Conservation (phyloP, 768 basidiomycete genomes). For the Mycena maculata region DNA sequence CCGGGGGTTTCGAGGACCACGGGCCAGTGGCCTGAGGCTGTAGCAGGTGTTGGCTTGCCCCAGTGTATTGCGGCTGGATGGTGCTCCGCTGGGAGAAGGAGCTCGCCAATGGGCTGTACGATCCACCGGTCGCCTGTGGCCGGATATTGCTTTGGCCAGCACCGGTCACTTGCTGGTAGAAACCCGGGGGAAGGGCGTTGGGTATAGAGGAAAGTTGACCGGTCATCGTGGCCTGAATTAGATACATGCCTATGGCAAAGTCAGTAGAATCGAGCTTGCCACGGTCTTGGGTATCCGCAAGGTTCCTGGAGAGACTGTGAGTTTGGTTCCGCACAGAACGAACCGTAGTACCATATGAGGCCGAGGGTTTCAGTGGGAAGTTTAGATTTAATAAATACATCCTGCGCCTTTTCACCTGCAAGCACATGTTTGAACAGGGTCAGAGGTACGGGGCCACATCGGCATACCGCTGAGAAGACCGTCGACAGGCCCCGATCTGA, state of each 20-base stretch:
- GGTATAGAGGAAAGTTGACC: conserved; percentile 79
- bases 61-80: conserved; percentile 74
- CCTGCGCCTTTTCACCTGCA: conserved; percentile 86
- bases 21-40: conserved; percentile 55
- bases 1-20: conserved; percentile 46
- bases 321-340: conserved; percentile 3
- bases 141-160: conserved; percentile 49
- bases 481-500: conserved; percentile 73
- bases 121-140: conserved; percentile 71
- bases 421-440: neutral
- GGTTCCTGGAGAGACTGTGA: conserved; percentile 66
- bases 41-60: conserved; percentile 62
- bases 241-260: conserved; percentile 96
- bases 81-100: conserved; percentile 55
- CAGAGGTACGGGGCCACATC: neutral
- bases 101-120: conserved; percentile 66
- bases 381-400: conserved; percentile 92
- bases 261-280: conserved; percentile 90
- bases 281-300: conserved; percentile 95
- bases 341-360: conserved; percentile 83
- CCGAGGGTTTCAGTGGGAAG: conserved; percentile 87
- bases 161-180: conserved; percentile 86
- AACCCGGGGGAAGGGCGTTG: conserved; percentile 77
- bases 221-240: conserved; percentile 94
- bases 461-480: conserved; percentile 78